phyloP scores from a whole-genome alignment of 805 yeast species.

The Sungouiozyma ichnusensis region DNA sequence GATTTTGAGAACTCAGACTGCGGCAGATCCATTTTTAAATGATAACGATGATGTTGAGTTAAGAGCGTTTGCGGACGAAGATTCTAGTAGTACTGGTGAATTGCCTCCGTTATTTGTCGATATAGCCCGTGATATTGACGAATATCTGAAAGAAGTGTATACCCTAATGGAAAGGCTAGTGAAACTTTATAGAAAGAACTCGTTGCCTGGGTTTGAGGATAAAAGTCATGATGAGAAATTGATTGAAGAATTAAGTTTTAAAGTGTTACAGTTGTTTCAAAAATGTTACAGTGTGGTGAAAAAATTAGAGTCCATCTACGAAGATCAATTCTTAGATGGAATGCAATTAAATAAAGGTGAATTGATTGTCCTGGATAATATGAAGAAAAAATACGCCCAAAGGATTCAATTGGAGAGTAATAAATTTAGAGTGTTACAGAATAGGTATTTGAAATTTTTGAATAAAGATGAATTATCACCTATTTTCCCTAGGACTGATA shows the following conservation, averaged over 20 bases:
- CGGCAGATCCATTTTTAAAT: constrained; percentile 2
- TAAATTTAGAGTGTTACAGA: constrained; percentile 75
- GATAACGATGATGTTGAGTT: constrained; percentile 29
- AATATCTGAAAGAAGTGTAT: constrained; percentile 42
- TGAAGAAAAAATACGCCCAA: constrained; percentile 75
- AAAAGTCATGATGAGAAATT: constrained; percentile 61
- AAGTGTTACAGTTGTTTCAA: constrained; percentile 68
- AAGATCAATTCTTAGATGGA: constrained; percentile 31
- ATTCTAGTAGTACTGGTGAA: constrained; percentile 32
- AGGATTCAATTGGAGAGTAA: constrained; percentile 73
- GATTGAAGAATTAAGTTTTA: constrained; percentile 68
- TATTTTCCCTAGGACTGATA: constrained; percentile 22
- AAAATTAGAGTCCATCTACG: constrained; percentile 41
- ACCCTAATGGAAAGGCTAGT: constrained; percentile 49
- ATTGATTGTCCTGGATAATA: constrained; percentile 59
- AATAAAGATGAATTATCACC: constrained; percentile 67
- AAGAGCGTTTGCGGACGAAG: constrained; percentile 8
- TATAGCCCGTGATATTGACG: constrained; percentile 61
- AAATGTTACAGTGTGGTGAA: constrained; percentile 68
- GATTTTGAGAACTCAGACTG: constrained; percentile 20
- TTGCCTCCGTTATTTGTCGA: constrained; percentile 75
- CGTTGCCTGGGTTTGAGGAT: constrained; percentile 83
- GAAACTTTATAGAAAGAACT: constrained; percentile 64
- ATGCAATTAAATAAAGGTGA: constrained; percentile 34
- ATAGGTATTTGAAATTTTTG: constrained; percentile 74